phyloP scores from a whole-genome alignment of 345 rosid genomes.

The Punica granatum region DNA sequence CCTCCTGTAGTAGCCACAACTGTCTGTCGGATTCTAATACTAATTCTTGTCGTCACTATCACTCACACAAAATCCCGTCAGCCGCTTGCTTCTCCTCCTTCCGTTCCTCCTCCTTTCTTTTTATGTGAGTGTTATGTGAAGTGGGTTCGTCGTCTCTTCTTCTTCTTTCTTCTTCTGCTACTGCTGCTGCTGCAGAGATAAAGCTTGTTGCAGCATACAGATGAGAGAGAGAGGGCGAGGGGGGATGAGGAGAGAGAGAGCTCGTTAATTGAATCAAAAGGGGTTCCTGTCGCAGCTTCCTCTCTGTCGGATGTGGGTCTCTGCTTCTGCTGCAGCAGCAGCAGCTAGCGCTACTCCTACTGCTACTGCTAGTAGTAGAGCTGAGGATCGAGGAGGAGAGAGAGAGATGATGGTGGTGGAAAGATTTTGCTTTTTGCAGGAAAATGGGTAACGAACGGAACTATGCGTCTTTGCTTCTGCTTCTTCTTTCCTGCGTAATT shows the following conservation, averaged over 20 bases:
- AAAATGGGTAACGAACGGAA: neutral
- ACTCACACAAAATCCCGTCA: too few relatives aligned
- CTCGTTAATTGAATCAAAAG: conserved; percentile 3
- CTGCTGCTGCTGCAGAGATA: conserved; percentile 1
- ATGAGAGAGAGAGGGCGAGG: conserved; percentile 20
- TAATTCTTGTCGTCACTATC: neutral
- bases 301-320: neutral
- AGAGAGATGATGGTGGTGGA: neutral
- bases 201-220: conserved; percentile 23
- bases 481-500: neutral
- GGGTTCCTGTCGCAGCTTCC: neutral
- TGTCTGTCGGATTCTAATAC: conserved; percentile 6
- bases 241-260: too few relatives aligned
- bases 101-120: neutral
- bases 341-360: conserved; percentile 8
- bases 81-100: too few relatives aligned
- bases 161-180: neutral
- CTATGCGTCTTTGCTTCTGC: neutral
- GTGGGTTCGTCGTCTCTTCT: neutral
- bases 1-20: conserved; percentile 99
- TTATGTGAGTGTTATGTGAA: neutral
- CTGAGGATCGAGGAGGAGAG: neutral
- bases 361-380: conserved; percentile 20
- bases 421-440: neutral
- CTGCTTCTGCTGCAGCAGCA: conserved; percentile 5